A percentile compares a stretch with the other conserved stretches of the same genome.
These are phyloP conservation scores for Saussurea involucrata DNA, from an alignment of 129 eudicot species.

Conservation along the genomic window DNA sequence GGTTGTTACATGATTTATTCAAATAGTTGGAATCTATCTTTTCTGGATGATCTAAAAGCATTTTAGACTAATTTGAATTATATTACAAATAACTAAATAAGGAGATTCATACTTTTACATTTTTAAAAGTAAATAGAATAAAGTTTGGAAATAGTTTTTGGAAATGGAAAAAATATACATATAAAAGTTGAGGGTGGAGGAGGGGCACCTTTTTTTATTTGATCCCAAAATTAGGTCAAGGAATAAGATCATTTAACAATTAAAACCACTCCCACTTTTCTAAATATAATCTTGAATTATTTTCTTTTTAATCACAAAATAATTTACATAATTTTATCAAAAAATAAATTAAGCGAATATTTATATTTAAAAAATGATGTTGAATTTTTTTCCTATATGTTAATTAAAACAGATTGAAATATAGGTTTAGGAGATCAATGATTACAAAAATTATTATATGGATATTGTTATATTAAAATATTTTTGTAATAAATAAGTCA, in stretches of 20 bases:
- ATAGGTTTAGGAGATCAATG: not conserved
- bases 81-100: not conserved
- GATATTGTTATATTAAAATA: no score
- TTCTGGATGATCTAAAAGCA: no score
- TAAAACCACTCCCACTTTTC: constrained; percentile 3
- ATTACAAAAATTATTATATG: no score
- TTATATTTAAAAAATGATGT: not conserved
- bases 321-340: not conserved
- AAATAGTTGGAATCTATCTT: no score
- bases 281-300: not conserved
- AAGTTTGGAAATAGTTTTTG: not conserved
- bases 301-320: not conserved
- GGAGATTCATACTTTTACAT: not conserved
- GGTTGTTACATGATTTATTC: no score
- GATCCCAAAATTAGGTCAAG: constrained; percentile 54
- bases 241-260: constrained; percentile 20
- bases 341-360: no score
- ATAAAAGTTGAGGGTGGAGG: constrained; percentile 23
- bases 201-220: constrained; percentile 25
- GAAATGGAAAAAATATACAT: not conserved
- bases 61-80: not conserved
- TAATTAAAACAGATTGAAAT: no score
- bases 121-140: not conserved
- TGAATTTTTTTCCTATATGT: no score
- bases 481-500: not conserved